Base-by-base conservation (phyloP, 352 stramenopile species). In the Pythium pyrilobum region DNA sequence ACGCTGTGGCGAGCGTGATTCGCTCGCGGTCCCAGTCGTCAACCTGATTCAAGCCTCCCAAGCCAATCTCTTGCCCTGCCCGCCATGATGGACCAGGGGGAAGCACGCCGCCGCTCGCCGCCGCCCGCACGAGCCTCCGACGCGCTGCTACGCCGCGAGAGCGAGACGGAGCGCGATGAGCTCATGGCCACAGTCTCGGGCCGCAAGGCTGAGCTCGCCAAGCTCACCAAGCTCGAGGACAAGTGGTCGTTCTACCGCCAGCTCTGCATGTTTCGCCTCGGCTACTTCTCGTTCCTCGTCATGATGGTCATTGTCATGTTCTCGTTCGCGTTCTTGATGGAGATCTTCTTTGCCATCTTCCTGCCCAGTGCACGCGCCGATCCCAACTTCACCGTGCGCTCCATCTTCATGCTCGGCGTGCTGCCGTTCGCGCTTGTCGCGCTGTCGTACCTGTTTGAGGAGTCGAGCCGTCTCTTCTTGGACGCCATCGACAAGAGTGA, bases 331-430 rank as follows among this genome's bases (percentile, higher is more conserved):
- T 77, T 92, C 54, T 64, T 95, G 42, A 95, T 95, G 85, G 82
- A 92, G 62, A 90, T 93, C 36, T 93, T 95, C 76, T 95, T 95
- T 61, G 75, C 85, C n/a, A 91, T 93, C 53, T 95, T 93, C 58
- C 52, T 95, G 39, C 85, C 82, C 20, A 91, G 77, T 38, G 82
- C 85, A 24, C 78, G 77, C 5, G 69, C 67, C 44, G 82, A 87
- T 52, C 67, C 78, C 29, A 66, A 89, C 49, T 95, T 89, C 48
- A 86, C 73, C 24, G 41, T 89, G 25, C 84, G 84, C 27, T 67
- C 81, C 4, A 73, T 92, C 50, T 56, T 89, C 29, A 41, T 95
- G 36, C 58, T 95, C 13, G 78, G 66, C 0, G 50, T 85, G 24
- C 62, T 95, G 39, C 84, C 84, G 5, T 86, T 95, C 32, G 71